Conservation (phyloP, 1,139 yeast species). For the Saccharomyces hybrid region DNA sequence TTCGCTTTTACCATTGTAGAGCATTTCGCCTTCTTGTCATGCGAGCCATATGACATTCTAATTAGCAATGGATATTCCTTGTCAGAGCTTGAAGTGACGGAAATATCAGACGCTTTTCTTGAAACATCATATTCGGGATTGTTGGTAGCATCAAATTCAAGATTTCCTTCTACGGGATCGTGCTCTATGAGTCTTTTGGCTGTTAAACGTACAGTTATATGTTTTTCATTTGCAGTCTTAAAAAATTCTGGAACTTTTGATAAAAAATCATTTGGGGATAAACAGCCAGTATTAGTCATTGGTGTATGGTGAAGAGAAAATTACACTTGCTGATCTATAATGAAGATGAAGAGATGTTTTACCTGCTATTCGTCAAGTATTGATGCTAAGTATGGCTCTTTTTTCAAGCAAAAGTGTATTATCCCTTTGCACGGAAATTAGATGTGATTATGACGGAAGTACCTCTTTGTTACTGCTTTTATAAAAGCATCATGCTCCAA, state of each 20-base stretch:
- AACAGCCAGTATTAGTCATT: neutral
- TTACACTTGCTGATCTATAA: neutral
- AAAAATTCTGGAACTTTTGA: constrained; percentile 20
- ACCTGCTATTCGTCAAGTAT: neutral
- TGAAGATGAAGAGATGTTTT: neutral
- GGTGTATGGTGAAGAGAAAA: neutral
- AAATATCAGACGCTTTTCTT: constrained; percentile 14
- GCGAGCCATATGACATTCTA: constrained; percentile 49
- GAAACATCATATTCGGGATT: constrained; percentile 28
- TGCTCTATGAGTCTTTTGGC: constrained; percentile 24
- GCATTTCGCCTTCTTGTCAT: constrained; percentile 46
- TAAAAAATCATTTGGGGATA: constrained; percentile 20
- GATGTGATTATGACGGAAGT: neutral
- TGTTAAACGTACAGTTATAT: constrained; percentile 24
- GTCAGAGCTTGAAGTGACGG: constrained; percentile 10
- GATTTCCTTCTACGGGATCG: constrained; percentile 26
- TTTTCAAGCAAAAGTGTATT: neutral
- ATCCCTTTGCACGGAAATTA: neutral
- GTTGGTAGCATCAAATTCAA: constrained; percentile 21
- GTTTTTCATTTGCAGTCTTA: constrained; percentile 23
- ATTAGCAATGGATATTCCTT: constrained; percentile 43
- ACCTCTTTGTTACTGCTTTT: no score
- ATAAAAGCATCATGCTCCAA: no score
- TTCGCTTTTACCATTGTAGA: constrained; percentile 58
- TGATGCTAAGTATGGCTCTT: neutral